Evolutionary conservation across 2,329 filamentous ascomycete species (phyloP).

Genomic region (Nemania diffusa): DNA sequence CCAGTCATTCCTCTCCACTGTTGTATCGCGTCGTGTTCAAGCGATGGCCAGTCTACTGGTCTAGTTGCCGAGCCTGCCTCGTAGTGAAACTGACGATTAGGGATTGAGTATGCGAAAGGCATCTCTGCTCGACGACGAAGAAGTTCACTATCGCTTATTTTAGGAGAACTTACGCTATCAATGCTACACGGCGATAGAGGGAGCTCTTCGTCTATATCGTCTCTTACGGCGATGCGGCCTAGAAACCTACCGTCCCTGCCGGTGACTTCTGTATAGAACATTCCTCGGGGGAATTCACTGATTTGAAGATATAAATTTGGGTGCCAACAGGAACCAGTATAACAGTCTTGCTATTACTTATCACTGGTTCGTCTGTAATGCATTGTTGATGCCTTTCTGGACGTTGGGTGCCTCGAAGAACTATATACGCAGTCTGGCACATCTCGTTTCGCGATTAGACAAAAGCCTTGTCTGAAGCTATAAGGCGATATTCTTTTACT

Average conservation of each 20-base stretch:
- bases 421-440: conserved; percentile 8
- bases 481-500: neutral
- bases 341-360: too few species aligned
- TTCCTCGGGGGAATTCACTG: neutral
- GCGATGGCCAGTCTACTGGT: neutral
- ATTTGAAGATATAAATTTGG: too few species aligned
- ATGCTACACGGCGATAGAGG: neutral
- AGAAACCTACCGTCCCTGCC: neutral
- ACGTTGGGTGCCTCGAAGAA: neutral
- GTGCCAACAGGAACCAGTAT: neutral
- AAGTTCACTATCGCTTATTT: neutral
- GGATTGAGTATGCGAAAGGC: neutral
- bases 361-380: neutral
- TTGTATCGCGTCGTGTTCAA: neutral
- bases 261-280: neutral
- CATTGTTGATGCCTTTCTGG: neutral
- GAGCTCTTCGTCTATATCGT: conserved; percentile 12
- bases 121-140: neutral
- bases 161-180: neutral
- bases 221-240: neutral
- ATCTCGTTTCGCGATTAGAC: neutral
- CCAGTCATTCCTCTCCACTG: conserved; percentile 15
- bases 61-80: neutral
- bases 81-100: neutral
- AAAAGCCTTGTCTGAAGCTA: conserved; percentile 1